Percentiles rank a stretch among this genome's conserved stretches.
phyloP scores from a whole-genome alignment of 345 rosid species.

The Excoecaria agallocha region DNA sequence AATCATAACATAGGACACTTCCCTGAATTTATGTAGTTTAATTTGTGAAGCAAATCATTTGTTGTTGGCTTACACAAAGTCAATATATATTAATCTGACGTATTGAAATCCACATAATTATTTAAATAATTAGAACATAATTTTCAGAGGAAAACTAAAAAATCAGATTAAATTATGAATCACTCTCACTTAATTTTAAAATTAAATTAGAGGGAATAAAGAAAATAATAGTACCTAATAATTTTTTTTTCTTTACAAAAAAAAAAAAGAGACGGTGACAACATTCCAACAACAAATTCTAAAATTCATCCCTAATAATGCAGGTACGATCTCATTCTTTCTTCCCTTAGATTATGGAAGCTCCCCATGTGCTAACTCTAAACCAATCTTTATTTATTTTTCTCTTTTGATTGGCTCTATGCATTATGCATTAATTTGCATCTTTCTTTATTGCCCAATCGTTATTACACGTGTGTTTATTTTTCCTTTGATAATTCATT shows the following conservation, averaged over 20 bases:
- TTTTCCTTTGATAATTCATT: neutral
- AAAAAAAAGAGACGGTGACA: constrained; percentile 9
- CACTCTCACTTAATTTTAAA: neutral
- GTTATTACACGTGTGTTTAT: constrained; percentile 36
- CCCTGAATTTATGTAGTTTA: constrained; percentile 23
- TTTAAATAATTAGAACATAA: neutral
- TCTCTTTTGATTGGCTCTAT: constrained; percentile 31
- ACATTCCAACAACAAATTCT: constrained; percentile 20
- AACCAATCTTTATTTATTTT: constrained; percentile 8
- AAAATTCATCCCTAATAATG: constrained; percentile 5
- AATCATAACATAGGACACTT: neutral
- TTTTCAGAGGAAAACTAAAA: neutral
- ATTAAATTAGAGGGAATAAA: neutral
- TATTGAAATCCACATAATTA: constrained; percentile 22
- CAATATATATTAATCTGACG: constrained; percentile 10
- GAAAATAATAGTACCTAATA: neutral
- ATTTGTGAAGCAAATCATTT: constrained; percentile 14
- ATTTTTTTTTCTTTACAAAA: neutral
- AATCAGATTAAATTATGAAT: neutral
- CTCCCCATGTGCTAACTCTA: constrained; percentile 36
- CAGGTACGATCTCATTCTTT: constrained; percentile 28
- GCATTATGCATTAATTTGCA: constrained; percentile 7
- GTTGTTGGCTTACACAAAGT: constrained; percentile 14
- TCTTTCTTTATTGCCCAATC: neutral
- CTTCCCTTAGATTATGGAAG: constrained; percentile 27